These are phyloP conservation scores for Omphalea diandra DNA, from an alignment of 441 rosid genomes.

Conservation along the genomic window DNA sequence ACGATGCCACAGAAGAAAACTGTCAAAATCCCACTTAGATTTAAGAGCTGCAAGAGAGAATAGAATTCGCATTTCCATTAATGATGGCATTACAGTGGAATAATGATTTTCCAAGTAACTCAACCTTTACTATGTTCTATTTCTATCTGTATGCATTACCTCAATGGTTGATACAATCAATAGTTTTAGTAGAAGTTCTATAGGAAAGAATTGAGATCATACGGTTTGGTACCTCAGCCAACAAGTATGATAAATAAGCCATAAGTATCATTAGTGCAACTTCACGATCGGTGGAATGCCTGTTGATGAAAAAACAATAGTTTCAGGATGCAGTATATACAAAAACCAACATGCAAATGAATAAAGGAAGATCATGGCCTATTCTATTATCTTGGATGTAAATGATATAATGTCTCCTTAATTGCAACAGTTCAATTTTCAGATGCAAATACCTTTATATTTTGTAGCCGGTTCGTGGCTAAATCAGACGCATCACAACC, in stretches of 20 bases:
- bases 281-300: conserved; percentile 82
- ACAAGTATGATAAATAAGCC: conserved; percentile 69
- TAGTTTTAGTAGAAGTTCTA: neutral
- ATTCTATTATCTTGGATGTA: neutral
- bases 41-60: conserved; percentile 44
- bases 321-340: conserved; percentile 15
- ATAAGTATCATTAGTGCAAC: conserved; percentile 64
- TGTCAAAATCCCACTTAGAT: conserved; percentile 64
- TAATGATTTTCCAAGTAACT: neutral
- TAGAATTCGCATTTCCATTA: neutral
- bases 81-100: neutral
- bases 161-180: no score
- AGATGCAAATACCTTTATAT: neutral
- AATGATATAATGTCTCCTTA: neutral
- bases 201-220: neutral
- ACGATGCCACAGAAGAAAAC: conserved; percentile 66
- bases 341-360: neutral
- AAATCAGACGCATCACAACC: neutral
- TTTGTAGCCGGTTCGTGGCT: neutral
- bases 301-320: conserved; percentile 25
- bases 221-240: conserved; percentile 59
- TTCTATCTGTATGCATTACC: neutral
- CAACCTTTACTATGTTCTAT: neutral
- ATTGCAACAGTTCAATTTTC: neutral
- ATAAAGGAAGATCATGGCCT: neutral